These are phyloP conservation scores for Citrus medica DNA, from an alignment of 345 rosid species.

Conservation along the genomic window DNA sequence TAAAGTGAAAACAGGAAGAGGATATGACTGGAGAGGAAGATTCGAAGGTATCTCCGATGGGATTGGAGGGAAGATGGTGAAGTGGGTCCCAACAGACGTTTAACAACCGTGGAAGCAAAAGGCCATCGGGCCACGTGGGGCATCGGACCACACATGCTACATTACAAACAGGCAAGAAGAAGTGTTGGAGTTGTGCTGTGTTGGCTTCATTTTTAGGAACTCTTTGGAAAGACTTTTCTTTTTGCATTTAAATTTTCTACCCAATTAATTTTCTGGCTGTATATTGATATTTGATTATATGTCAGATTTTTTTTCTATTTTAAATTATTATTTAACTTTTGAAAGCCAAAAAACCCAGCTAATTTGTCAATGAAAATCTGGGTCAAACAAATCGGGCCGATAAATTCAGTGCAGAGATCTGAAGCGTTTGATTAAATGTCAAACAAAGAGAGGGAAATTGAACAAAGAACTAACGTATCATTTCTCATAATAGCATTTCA, in stretches of 20 bases:
- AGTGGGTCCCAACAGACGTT: conserved; percentile 38
- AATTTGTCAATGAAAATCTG: neutral
- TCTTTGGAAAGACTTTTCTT: conserved; percentile 7
- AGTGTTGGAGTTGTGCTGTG: neutral
- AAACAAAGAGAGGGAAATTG: neutral
- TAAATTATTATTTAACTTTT: neutral
- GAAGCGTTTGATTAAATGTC: neutral
- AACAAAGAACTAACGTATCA: neutral
- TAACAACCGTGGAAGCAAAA: conserved; percentile 25
- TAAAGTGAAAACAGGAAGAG: neutral
- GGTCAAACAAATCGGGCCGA: neutral
- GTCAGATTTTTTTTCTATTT: neutral
- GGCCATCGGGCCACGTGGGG: conserved; percentile 19
- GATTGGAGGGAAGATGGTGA: conserved; percentile 30
- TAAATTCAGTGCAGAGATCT: neutral
- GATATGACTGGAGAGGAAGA: conserved; percentile 33
- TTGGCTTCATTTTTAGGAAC: neutral
- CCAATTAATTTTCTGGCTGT: too few species aligned
- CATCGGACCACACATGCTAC: conserved; percentile 17
- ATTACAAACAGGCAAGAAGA: neutral
- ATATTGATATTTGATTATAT: neutral
- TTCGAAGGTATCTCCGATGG: conserved; percentile 65
- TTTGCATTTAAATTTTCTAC: too few species aligned
- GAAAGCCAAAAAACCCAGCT: neutral
- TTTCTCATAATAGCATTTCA: neutral